Evolutionary conservation across 345 rosid species (phyloP), one percentile per base, ranked within the genome.

Genomic region (Combretum micranthum): DNA sequence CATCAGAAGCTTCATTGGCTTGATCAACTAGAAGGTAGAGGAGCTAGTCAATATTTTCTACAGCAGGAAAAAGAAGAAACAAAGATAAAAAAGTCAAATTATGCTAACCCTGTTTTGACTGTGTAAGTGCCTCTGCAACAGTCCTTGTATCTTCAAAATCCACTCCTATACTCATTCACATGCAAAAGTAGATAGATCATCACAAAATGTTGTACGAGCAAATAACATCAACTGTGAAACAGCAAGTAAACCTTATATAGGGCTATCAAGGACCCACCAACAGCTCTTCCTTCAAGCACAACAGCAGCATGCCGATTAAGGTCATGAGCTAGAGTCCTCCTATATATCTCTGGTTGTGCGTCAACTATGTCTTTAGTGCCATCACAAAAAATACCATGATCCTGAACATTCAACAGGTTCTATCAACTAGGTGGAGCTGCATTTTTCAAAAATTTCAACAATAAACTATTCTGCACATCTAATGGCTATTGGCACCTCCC

Each of bases 261-360:
- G 5, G 39, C 39, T 32, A 5, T 32, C 39, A 32, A 32, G 39
- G 59, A 60, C 65, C 62, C 65, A 83, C 98, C 95, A 64, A 86
- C 67, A 73, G 72, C 50, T 70, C 85, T 72, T 75, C 98, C 98
- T 67, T 86, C 90, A 68, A 88, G 91, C 72, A 92, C 93, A 65
- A 88, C 91, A 58, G 90, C 92, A 56, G 90, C 88, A 76, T 92
- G 98, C 51, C 95, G 79, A 55, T 86, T 86, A 65, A 92, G 80
- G 51, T 86, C 96, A 57, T 83, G 95, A 56, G 82, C 75, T 66
- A 92, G 70, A 57, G 95, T 82, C 67, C 96, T 83, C 61, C 21
- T 73, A 67, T 78, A 77, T 12, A 69, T 73, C 58, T 77, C 90
- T 19, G 75, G 55, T 68, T 70, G 83, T 37, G 79, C 72, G 59